Evolutionary conservation across 2,329 filamentous ascomycete species (phyloP), one percentile per base, ranked within the genome.

Genomic region (Verticillium zaregamsianum): DNA sequence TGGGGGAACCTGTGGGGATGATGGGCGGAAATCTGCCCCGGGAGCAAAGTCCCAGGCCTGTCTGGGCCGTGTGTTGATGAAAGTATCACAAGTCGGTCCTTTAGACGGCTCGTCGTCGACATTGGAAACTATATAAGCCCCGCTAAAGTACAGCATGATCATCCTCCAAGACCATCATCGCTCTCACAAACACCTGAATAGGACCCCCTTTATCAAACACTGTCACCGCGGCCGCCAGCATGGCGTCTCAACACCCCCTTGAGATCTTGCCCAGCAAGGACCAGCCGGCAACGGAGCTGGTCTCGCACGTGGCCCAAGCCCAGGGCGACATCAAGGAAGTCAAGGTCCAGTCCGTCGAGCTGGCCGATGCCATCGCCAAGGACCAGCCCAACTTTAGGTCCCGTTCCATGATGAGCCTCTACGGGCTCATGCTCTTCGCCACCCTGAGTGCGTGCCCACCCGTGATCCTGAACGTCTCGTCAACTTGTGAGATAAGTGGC

Each of bases 321-420:
- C 14, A 11, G 2, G 23, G 54, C 25, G 54, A 61, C n/a, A 20
- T 61, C 61, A 64, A 64, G 49, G 61, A 65, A 40, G 57, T 65
- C 56, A 58, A 65, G 8, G 64, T 66, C 25, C 61, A 31, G 15
- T 66, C 65, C 5, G 65, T 66, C 7, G 63, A 62, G 45, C 57
- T 66, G 5, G 56, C 65, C 5, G 61, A 65, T 40, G 65, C 65
- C 37, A 28, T 66, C 15, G 63, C 63, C 45, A 65, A 65, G 35
- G 65, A 66, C 39, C 59, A 66, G 40, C 65, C 65, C 5, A 62
- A 62, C 37, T 65, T 62, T 23, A 35, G 39, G 8, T 63, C 63
- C 4, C 57, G 59, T 2, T 59, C 59, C 9, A 63, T 65, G 45
- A 35, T 66, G 6, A 35, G 40, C 1, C 58, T 66, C 20, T 62